Percentiles rank a stretch among this genome's conserved stretches.
Evolutionary conservation across 2,329 filamentous ascomycete species (phyloP).

Genomic region (Neurospora sp.): DNA sequence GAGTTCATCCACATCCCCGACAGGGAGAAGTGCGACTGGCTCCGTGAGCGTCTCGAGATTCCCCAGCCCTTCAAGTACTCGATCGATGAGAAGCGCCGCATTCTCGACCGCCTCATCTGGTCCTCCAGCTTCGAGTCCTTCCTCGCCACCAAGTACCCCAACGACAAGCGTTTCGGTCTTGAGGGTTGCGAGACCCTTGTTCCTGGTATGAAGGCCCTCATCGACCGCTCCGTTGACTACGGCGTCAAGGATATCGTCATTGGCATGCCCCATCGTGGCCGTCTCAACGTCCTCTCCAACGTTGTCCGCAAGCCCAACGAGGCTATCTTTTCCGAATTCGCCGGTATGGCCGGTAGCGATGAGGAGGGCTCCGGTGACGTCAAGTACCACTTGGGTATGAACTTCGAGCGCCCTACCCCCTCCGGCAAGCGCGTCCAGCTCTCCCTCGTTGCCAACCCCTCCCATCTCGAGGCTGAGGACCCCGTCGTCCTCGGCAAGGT

Average conservation of each 20-base stretch:
- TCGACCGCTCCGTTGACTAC: slow-evolving; percentile 96
- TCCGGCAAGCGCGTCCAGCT: slow-evolving; percentile 99
- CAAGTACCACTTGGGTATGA: slow-evolving; percentile 99
- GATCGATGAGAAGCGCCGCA: slow-evolving; percentile 94
- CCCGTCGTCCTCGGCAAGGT: slow-evolving; percentile 97
- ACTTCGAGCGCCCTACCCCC: slow-evolving; percentile 96
- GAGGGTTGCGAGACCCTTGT: slow-evolving; percentile 96
- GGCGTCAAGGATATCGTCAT: slow-evolving; percentile 99
- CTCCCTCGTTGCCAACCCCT: slow-evolving; percentile 95
- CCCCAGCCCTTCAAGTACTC: slow-evolving; percentile 95
- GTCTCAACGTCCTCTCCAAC: slow-evolving; percentile 95
- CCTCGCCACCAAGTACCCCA: slow-evolving; percentile 94
- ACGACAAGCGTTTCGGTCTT: slow-evolving; percentile 98
- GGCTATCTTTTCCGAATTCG: slow-evolving; percentile 98
- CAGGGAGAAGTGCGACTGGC: slow-evolving; percentile 95
- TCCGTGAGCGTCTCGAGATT: slow-evolving; percentile 88
- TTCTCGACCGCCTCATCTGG: slow-evolving; percentile 96
- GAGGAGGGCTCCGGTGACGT: slow-evolving; percentile 98
- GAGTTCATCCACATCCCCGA: slow-evolving; percentile 99
- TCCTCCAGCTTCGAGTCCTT: slow-evolving; percentile 95
- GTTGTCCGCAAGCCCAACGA: slow-evolving; percentile 99
- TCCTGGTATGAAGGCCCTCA: slow-evolving; percentile 97
- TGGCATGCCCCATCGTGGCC: slow-evolving; percentile 97
- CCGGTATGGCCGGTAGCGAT: slow-evolving; percentile 73
- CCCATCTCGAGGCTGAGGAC: slow-evolving; percentile 95